These are phyloP conservation scores for Rhizopogon vesiculosus DNA, from an alignment of 768 basidiomycete species.

Conservation along the genomic window DNA sequence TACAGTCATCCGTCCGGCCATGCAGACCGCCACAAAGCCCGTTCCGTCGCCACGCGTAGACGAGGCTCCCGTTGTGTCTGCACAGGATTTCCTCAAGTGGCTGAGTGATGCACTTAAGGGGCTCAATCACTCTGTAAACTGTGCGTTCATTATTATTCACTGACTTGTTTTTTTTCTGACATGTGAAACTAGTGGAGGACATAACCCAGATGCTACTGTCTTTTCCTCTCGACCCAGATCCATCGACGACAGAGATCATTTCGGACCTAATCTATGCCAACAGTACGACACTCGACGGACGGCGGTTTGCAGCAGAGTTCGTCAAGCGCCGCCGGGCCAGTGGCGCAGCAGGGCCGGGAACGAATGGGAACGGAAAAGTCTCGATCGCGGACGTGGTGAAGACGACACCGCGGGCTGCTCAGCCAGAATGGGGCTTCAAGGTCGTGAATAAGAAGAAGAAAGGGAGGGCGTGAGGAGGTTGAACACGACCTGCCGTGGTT, in stretches of 20 bases:
- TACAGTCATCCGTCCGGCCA: constrained; percentile 31
- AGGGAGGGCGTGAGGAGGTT: constrained; percentile 41
- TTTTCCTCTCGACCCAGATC: constrained; percentile 87
- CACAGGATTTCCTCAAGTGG: constrained; percentile 92
- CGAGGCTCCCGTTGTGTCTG: constrained; percentile 63
- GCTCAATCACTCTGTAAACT: constrained; percentile 48
- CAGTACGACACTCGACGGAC: constrained; percentile 91
- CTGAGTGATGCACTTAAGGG: constrained; percentile 80
- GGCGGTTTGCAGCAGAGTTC: constrained; percentile 92
- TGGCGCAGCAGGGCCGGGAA: constrained; percentile 37
- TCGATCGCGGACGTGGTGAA: constrained; percentile 92
- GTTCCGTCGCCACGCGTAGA: constrained; percentile 43
- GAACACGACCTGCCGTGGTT: too few relatives aligned
- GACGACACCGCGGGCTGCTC: constrained; percentile 71
- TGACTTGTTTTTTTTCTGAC: background rate
- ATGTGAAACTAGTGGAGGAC: constrained; percentile 70
- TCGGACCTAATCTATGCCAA: constrained; percentile 93
- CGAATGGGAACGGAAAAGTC: constrained; percentile 42
- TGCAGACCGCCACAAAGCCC: constrained; percentile 27
- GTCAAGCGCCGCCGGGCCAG: constrained; percentile 84
- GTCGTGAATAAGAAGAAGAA: constrained; percentile 97
- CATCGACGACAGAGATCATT: constrained; percentile 84
- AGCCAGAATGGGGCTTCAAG: constrained; percentile 86
- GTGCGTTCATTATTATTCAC: constrained; percentile 30
- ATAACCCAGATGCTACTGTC: constrained; percentile 93